Conservation (phyloP, 2,329 filamentous ascomycete genomes). For the Penicillium janthinellum region DNA sequence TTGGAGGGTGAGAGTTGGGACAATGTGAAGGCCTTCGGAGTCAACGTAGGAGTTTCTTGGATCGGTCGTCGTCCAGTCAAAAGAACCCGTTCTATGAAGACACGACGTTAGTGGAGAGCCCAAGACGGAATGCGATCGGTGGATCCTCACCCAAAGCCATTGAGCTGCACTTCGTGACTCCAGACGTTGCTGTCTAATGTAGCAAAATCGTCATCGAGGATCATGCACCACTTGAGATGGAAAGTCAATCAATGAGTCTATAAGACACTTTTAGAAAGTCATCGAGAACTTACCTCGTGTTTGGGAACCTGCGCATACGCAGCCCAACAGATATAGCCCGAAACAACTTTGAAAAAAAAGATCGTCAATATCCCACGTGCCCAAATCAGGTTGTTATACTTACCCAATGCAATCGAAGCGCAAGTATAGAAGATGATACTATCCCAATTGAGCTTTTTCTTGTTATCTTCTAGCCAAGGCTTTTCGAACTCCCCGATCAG, state of each 20-base stretch:
- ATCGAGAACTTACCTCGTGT: constrained; percentile 6
- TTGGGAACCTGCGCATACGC: constrained; percentile 18
- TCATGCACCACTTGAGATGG: constrained; percentile 48
- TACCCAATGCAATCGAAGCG: constrained; percentile 31
- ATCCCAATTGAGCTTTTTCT: constrained; percentile 14
- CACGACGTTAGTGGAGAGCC: neutral
- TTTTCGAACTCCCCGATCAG: constrained; percentile 18
- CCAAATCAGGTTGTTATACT: neutral
- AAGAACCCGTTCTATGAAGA: constrained; percentile 51
- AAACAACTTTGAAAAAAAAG: constrained; percentile 19
- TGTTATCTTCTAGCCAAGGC: constrained; percentile 14
- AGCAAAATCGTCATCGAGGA: constrained; percentile 54
- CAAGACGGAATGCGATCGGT: neutral
- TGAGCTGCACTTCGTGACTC: constrained; percentile 52
- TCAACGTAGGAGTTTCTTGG: constrained; percentile 53
- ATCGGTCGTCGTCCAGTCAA: constrained; percentile 59
- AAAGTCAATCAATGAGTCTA: neutral
- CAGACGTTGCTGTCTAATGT: constrained; percentile 50
- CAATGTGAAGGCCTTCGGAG: constrained; percentile 55
- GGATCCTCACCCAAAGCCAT: constrained; percentile 41
- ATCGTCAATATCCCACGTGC: neutral
- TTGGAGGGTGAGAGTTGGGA: constrained; percentile 53
- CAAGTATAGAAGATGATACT: constrained; percentile 19
- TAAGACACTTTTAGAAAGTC: neutral
- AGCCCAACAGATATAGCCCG: constrained; percentile 37